Percentiles rank a stretch among this genome's conserved stretches.
Conservation (phyloP, 176 grass and related monocot species). For the Cymbopogon citratus region DNA sequence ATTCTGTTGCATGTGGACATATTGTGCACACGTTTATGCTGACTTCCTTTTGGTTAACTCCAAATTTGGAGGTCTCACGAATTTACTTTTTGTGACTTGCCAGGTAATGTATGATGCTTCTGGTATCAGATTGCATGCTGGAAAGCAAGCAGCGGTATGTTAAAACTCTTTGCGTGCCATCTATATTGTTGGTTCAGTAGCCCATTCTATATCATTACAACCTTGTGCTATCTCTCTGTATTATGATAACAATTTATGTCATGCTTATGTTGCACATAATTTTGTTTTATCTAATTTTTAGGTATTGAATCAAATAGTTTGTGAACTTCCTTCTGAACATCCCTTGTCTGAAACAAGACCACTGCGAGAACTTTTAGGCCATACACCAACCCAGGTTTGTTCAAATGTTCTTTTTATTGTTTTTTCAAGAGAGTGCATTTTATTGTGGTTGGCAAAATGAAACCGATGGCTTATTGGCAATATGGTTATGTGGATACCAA, state of each 20-base stretch:
- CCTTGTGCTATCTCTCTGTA: not conserved
- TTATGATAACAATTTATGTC: not conserved
- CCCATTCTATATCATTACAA: not conserved
- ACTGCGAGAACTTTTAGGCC: slow-evolving; percentile 87
- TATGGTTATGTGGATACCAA: slow-evolving; percentile 14
- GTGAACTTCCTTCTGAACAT: slow-evolving; percentile 89
- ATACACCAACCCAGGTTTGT: slow-evolving; percentile 93
- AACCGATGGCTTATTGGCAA: slow-evolving; percentile 12
- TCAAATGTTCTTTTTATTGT: slow-evolving; percentile 6
- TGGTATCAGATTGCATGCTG: slow-evolving; percentile 94
- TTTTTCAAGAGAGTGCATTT: not conserved
- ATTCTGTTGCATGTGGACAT: too few relatives aligned
- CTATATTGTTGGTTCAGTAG: not conserved
- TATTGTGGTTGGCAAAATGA: slow-evolving; percentile 7
- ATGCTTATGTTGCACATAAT: not conserved
- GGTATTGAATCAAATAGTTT: slow-evolving; percentile 97
- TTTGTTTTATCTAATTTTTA: slow-evolving; percentile 22
- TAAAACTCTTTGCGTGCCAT: not conserved
- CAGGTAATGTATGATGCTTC: slow-evolving; percentile 99
- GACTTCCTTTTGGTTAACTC: too few relatives aligned
- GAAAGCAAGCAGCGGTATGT: slow-evolving; percentile 87
- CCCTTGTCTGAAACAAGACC: slow-evolving; percentile 77
- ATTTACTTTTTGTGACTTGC: slow-evolving; percentile 6
- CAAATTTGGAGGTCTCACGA: not conserved
- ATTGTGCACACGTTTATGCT: too few relatives aligned